Evolutionary conservation across 768 basidiomycete species (phyloP).

Genomic region (Daedaleopsis nitida): DNA sequence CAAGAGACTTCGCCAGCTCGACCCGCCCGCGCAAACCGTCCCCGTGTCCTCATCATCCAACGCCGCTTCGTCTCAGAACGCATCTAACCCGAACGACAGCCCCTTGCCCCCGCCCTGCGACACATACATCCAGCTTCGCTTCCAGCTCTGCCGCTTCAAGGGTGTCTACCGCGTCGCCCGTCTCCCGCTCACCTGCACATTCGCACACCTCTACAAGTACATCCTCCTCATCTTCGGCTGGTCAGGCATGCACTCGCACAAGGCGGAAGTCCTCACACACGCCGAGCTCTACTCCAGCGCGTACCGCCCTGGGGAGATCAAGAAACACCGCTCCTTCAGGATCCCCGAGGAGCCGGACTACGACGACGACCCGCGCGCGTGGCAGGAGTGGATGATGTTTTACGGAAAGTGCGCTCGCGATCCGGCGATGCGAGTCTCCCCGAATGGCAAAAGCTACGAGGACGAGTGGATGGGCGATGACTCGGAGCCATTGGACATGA

Average conservation of each 20-base stretch:
- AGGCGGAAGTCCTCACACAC: constrained; percentile 11
- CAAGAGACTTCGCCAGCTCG: too few relatives aligned
- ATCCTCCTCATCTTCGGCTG: constrained; percentile 37
- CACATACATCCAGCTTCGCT: constrained; percentile 31
- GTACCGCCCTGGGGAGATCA: constrained; percentile 27
- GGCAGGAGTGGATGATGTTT: constrained; percentile 17
- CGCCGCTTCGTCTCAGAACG: too few relatives aligned
- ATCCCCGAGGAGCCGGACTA: constrained; percentile 13
- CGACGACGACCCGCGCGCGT: constrained; percentile 16
- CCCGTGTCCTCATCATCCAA: too few relatives aligned
- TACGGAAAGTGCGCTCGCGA: neutral
- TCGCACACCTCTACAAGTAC: constrained; percentile 32
- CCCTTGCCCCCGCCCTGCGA: constrained; percentile 3
- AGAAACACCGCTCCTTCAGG: constrained; percentile 10
- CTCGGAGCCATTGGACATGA: neutral
- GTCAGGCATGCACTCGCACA: constrained; percentile 29
- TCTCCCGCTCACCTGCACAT: constrained; percentile 32
- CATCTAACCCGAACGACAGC: too few relatives aligned
- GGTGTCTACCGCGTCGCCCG: constrained; percentile 29
- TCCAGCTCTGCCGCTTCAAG: constrained; percentile 27
- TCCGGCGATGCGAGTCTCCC: neutral
- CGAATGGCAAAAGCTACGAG: neutral
- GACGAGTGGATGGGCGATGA: neutral
- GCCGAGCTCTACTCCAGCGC: constrained; percentile 23
- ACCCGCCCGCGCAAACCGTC: too few relatives aligned